A percentile compares a stretch with the other conserved stretches of the same genome.
phyloP scores from a whole-genome alignment of 108 stramenopile species.

The Craspedostauros australis region DNA sequence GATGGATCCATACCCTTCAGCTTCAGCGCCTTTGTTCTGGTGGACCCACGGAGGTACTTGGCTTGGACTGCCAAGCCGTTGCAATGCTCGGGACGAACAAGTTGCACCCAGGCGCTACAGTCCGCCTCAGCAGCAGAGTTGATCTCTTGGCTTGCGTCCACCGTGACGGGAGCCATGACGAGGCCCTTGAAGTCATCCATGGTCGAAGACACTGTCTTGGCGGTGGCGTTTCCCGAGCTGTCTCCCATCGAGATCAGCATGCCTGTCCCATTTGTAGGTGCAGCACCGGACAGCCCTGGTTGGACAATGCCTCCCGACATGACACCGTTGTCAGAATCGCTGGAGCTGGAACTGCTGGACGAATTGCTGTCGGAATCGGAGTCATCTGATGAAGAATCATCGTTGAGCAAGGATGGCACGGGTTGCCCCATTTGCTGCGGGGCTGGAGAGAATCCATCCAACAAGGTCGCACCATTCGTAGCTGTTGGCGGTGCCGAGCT shows the following conservation, averaged over 20 bases:
- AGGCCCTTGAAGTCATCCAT: conserved; percentile 66
- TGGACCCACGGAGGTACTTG: conserved; percentile 56
- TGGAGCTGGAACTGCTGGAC: not conserved
- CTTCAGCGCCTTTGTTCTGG: conserved; percentile 35
- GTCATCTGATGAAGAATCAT: no score
- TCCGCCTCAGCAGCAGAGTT: conserved; percentile 44
- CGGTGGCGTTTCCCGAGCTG: not conserved
- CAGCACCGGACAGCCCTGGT: no score
- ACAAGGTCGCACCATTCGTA: no score
- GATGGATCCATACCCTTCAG: conserved; percentile 47
- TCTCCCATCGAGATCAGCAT: not conserved
- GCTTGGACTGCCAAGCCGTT: conserved; percentile 58
- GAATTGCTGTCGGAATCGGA: not conserved
- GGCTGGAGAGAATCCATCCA: no score
- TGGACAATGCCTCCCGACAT: no score
- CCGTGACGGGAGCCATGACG: conserved; percentile 68
- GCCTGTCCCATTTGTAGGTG: conserved; percentile 12
- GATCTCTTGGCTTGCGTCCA: conserved; percentile 22
- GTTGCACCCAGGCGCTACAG: conserved; percentile 50
- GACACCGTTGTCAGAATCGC: no score
- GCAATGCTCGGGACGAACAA: conserved; percentile 67
- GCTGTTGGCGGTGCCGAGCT: no score
- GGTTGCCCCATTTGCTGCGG: no score
- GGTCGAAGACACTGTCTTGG: conserved; percentile 6
- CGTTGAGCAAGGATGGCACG: no score